Base-by-base conservation (phyloP, 2,329 filamentous ascomycete genomes). In the Cytospora piceae region DNA sequence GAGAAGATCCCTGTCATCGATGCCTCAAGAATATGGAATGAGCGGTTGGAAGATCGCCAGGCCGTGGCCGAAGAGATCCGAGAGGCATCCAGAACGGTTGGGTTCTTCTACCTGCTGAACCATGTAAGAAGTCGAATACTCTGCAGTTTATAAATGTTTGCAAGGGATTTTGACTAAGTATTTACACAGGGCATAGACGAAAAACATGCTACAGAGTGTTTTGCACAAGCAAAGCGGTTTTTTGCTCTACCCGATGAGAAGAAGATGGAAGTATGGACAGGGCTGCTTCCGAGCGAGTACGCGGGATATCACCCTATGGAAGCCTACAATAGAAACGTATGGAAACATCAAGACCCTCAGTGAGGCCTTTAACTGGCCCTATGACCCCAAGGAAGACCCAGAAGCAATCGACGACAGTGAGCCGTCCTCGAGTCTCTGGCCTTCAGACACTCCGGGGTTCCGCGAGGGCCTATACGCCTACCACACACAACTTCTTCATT, bases 181-280 rank as follows among this genome's bases (percentile, higher is more conserved):
- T 72, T 6, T 9, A 32, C 46, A 58, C 20, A 71, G 73, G 69
- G 70, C 34, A 71, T 78, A 65, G 73, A 77, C 64, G 66, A 72
- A 66, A 61, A 58, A 51, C 70, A 75, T 67, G 68, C 73, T 22
- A 69, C 73, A 24, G 67, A 65, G 0, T 75, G 79, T 0, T 76
- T 79, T 29, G 32, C 73, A 52, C 78, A 80, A 63, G 76, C 77
- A 0, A 75, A 77, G 32, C 71, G 73, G 1, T 79, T 83, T 62
- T 83, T 83, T 62, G 71, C 76, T 2, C 70, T 82, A 2, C 75
- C 79, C 0, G 71, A 77, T 6, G 76, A 81, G 63, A 80, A 79
- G 68, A 83, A 82, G 68, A 74, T 82, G 65, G 76, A 82, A 49
- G 81, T 83, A 2, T 80, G 79, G 69, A 83, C 76, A 3, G 75